phyloP scores from a whole-genome alignment of 768 basidiomycete genomes.

The Leccinellum luteum region DNA sequence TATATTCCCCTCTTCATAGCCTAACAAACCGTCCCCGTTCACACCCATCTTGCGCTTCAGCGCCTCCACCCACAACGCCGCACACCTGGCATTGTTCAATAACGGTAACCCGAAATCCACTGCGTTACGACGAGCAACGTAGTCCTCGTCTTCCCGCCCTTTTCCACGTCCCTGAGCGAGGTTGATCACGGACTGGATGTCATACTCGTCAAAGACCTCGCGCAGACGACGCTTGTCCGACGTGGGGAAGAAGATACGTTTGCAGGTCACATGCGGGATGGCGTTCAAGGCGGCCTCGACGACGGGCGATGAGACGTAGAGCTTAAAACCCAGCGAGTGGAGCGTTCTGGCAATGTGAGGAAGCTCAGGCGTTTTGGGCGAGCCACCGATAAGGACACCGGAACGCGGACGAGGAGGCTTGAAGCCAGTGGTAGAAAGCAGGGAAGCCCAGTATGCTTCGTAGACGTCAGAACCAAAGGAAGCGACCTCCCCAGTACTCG shows the following conservation, averaged over 20 bases:
- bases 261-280: slow-evolving; percentile 73
- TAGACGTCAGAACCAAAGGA: slow-evolving; percentile 91
- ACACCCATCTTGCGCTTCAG: slow-evolving; percentile 80
- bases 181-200: slow-evolving; percentile 94
- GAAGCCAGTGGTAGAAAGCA: slow-evolving; percentile 96
- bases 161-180: slow-evolving; percentile 76
- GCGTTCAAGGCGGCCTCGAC: slow-evolving; percentile 82
- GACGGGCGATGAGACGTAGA: slow-evolving; percentile 80
- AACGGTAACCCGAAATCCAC: slow-evolving; percentile 94
- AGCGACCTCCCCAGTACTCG: slow-evolving; percentile 96
- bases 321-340: slow-evolving; percentile 87
- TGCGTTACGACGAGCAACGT: slow-evolving; percentile 94
- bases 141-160: slow-evolving; percentile 86
- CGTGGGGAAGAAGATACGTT: slow-evolving; percentile 94
- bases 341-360: slow-evolving; percentile 74
- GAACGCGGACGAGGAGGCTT: slow-evolving; percentile 81
- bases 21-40: slow-evolving; percentile 59
- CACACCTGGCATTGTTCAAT: slow-evolving; percentile 86
- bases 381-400: slow-evolving; percentile 92
- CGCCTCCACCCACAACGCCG: slow-evolving; percentile 87
- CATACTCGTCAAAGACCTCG: slow-evolving; percentile 90
- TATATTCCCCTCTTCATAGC: slow-evolving; percentile 83
- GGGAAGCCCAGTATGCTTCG: slow-evolving; percentile 94
- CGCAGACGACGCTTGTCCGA: slow-evolving; percentile 94
- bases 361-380: slow-evolving; percentile 87